A percentile compares a stretch with the other conserved stretches of the same genome.
phyloP scores from a whole-genome alignment of 2,329 filamentous ascomycete species.

The Akanthomyces uredinophilus region DNA sequence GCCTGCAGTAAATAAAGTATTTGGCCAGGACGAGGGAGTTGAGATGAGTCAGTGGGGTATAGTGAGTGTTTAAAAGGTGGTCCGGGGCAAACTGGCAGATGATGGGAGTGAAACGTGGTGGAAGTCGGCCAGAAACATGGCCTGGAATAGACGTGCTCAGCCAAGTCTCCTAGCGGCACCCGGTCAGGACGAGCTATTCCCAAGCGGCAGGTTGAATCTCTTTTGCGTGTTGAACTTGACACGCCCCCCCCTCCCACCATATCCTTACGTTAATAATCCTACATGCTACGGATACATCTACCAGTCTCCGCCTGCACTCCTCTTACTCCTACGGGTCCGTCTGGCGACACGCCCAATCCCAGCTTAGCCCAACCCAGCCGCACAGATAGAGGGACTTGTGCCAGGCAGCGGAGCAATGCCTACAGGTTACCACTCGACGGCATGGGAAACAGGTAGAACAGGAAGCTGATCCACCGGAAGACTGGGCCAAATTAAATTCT shows the following conservation, averaged over 20 bases:
- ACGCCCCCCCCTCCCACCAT: neutral
- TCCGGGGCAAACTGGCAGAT: conserved; percentile 3
- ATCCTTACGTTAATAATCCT: neutral
- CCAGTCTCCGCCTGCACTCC: neutral
- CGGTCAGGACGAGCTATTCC: conserved; percentile 6
- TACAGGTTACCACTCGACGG: neutral
- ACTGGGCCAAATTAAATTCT: conserved; percentile 4
- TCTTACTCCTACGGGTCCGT: neutral
- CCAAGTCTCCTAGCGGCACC: conserved; percentile 8
- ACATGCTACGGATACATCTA: neutral
- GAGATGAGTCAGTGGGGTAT: conserved; percentile 14
- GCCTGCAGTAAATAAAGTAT: conserved; percentile 10
- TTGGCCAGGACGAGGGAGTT: conserved; percentile 8
- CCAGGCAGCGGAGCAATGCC: conserved; percentile 1
- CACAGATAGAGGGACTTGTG: neutral
- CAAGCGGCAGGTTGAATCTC: conserved; percentile 9
- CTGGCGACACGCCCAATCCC: neutral
- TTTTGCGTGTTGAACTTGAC: neutral
- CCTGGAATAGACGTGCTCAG: conserved; percentile 3
- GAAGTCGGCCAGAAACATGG: conserved; percentile 10
- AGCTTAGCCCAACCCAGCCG: neutral
- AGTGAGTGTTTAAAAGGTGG: conserved; percentile 13
- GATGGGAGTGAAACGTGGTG: conserved; percentile 11
- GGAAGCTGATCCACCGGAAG: neutral
- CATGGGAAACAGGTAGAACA: neutral